Conservation (phyloP, 768 basidiomycete species). For the Hortiboletus flavorubellus region DNA sequence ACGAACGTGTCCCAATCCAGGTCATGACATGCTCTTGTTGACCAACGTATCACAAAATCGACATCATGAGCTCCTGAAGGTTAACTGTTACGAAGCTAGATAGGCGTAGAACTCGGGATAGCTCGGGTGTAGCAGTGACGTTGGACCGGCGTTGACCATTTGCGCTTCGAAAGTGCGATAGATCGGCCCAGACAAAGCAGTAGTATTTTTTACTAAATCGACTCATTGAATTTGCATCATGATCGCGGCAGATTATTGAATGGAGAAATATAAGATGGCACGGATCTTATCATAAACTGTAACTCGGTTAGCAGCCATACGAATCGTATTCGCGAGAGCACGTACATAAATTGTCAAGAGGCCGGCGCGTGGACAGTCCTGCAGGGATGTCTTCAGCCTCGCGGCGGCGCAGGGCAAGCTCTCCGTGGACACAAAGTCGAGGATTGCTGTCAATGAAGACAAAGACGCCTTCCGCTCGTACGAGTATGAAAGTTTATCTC, state of each 20-base stretch:
- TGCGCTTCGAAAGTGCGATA: not conserved
- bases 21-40: not conserved
- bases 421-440: not conserved
- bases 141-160: not conserved
- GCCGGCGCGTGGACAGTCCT: not conserved
- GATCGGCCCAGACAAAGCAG: not conserved
- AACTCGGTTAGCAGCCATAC: not conserved
- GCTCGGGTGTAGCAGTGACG: not conserved
- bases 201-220: not conserved
- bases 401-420: not conserved
- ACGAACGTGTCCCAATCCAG: not conserved
- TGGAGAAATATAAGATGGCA: too few species aligned
- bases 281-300: not conserved
- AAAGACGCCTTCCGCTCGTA: not conserved
- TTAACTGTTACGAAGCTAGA: not conserved
- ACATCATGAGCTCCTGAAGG: not conserved
- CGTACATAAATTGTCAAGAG: constrained; percentile 9
- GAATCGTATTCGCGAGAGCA: not conserved
- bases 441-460: not conserved
- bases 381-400: constrained; percentile 9
- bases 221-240: not conserved
- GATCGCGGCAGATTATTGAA: not conserved
- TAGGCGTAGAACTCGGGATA: not conserved
- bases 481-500: constrained; percentile 19
- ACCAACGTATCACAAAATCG: not conserved